Base-by-base conservation (phyloP, 2,329 filamentous ascomycete genomes). In the Aspergillus arachidicola region DNA sequence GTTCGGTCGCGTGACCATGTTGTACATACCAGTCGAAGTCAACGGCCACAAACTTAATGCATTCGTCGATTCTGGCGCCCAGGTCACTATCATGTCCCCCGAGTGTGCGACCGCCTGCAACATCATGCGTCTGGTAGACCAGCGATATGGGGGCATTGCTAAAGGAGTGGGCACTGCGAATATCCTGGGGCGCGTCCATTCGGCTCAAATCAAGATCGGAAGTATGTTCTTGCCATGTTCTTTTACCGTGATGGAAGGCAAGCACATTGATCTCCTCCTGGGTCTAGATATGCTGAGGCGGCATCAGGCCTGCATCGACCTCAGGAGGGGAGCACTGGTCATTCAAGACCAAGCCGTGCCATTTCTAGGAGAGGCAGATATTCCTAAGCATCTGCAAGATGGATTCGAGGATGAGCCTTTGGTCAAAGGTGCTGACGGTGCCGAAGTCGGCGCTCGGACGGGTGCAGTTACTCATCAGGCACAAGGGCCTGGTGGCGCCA, bases 181-280 rank as follows among this genome's bases (percentile, higher is more conserved):
- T 62, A 98, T 99, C 70, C 89, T 99, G 23, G 95, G 95, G 36
- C 92, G 95, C 58, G 95, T 99, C 4, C 95, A 99, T 78, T 93
- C 92, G 26, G 95, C 95, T 11, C 93, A 94, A 78, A 96, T 99
- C 78, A 94, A 92, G 78, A 95, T 99, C 69, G 95, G 94, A 59
- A 88, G 86, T 48, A 87, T 94, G 66, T 93, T 93, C 75, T 84
- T 99, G 70, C 90, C 94, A 3, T 98, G 94, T 81, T 95, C 93
- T 64, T 99, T 99, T 78, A 99, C 95, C 3, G 95, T 99, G 74
- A 99, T 99, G 95, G 95, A 99, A 81, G 95, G 95, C 68, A 99
- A 98, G 79, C 89, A 93, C 58, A 95, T 99, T 28, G 95, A 98
- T 76, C 84, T 99, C 21, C 86, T 99, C 2, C 87, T 99, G 14